These are phyloP conservation scores for Myxozyma neotropica DNA, from an alignment of 805 yeast genomes.

Conservation along the genomic window DNA sequence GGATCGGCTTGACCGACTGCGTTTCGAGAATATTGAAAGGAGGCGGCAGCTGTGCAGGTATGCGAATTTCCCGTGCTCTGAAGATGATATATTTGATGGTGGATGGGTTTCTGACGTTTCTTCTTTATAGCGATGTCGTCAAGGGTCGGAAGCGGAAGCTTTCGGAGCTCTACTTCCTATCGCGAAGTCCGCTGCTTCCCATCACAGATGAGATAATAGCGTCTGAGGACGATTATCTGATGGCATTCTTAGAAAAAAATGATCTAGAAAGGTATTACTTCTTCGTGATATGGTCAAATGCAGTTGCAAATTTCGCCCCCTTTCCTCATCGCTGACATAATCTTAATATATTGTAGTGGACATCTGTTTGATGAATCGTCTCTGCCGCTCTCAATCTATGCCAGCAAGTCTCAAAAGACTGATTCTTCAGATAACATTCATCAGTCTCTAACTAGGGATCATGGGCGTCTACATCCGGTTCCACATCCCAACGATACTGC, in stretches of 20 bases:
- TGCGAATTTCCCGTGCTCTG: conserved; percentile 16
- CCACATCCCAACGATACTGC: background rate
- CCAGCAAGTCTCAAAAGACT: conserved; percentile 14
- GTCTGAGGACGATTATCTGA: conserved; percentile 47
- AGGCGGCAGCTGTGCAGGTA: conserved; percentile 49
- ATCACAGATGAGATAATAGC: conserved; percentile 46
- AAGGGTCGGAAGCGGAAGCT: conserved; percentile 58
- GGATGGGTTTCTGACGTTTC: background rate
- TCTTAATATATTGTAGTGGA: conserved; percentile 31
- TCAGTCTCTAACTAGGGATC: conserved; percentile 3
- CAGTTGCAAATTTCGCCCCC: background rate
- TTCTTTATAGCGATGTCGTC: conserved; percentile 45
- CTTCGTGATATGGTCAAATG: background rate
- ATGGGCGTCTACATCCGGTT: background rate
- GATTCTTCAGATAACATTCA: conserved; percentile 1
- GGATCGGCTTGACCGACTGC: conserved; percentile 47
- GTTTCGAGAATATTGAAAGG: conserved; percentile 51
- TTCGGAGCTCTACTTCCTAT: conserved; percentile 61
- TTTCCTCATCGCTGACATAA: conserved; percentile 3
- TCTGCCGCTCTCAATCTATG: conserved; percentile 37
- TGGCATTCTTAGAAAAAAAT: conserved; percentile 54
- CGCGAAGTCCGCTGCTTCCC: conserved; percentile 54
- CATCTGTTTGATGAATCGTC: conserved; percentile 40
- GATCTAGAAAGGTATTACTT: conserved; percentile 53
- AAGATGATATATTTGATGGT: background rate